A percentile compares a stretch with the other conserved stretches of the same genome.
phyloP scores from a whole-genome alignment of 2,329 filamentous ascomycete species.

The Ambrosiella beaveri region DNA sequence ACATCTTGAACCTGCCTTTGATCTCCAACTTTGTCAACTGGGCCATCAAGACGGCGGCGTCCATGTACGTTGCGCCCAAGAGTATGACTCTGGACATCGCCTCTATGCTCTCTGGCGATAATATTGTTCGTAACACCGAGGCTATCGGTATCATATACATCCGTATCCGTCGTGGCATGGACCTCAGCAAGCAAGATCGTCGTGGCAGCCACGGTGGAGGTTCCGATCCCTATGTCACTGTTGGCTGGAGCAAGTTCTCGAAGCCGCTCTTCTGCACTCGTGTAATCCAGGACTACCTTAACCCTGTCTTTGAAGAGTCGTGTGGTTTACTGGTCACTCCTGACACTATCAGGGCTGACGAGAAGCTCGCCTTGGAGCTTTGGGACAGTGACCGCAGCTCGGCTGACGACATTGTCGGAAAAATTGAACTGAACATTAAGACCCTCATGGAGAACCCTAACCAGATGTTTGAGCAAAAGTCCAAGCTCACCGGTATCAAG shows the following conservation, averaged over 20 bases:
- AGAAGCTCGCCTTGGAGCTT: slow-evolving; percentile 81
- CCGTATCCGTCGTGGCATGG: slow-evolving; percentile 72
- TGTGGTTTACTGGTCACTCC: slow-evolving; percentile 72
- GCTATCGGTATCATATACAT: slow-evolving; percentile 85
- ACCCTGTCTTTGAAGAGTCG: slow-evolving; percentile 82
- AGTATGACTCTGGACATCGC: slow-evolving; percentile 82
- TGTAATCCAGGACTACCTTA: slow-evolving; percentile 85
- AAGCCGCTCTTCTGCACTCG: slow-evolving; percentile 97
- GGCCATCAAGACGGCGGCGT: slow-evolving; percentile 70
- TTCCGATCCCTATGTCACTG: slow-evolving; percentile 87
- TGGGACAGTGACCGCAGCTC: slow-evolving; percentile 93
- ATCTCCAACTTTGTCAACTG: slow-evolving; percentile 97
- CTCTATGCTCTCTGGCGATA: slow-evolving; percentile 79
- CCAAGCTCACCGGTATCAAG: slow-evolving; percentile 66
- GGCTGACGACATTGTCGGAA: slow-evolving; percentile 87
- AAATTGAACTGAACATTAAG: slow-evolving; percentile 83
- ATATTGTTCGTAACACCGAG: slow-evolving; percentile 74
- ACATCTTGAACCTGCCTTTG: slow-evolving; percentile 76
- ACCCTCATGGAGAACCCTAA: slow-evolving; percentile 86
- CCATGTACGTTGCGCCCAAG: slow-evolving; percentile 88
- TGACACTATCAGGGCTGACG: slow-evolving; percentile 81
- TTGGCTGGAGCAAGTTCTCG: slow-evolving; percentile 88
- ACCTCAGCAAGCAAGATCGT: slow-evolving; percentile 77
- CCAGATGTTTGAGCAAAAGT: slow-evolving; percentile 80
- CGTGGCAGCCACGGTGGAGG: slow-evolving; percentile 72